A percentile compares a stretch with the other conserved stretches of the same genome.
Conservation (phyloP, 305 asterid genomes). For the Fraxinus dipetala region DNA sequence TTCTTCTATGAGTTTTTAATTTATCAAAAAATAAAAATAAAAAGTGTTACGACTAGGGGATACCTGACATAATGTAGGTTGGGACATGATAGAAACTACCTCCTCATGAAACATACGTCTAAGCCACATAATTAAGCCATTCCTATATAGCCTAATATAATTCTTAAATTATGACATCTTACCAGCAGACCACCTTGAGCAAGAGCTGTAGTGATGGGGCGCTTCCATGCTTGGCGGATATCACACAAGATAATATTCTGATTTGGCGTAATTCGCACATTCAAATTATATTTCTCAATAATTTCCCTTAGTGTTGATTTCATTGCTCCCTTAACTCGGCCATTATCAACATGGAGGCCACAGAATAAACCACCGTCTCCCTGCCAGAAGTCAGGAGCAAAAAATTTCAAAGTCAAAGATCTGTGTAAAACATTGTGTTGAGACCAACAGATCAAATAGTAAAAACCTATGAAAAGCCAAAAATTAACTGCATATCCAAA, state of each 20-base stretch:
- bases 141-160: not conserved
- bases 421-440: not conserved
- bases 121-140: not conserved
- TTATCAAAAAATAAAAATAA: not conserved
- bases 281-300: constrained; percentile 54
- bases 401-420: not conserved
- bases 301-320: constrained; percentile 55
- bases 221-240: constrained; percentile 51
- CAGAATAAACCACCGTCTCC: constrained; percentile 51
- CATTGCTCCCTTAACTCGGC: constrained; percentile 52
- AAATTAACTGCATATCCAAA: not conserved
- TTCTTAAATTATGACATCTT: constrained; percentile 7
- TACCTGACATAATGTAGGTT: not conserved
- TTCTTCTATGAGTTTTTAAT: not conserved
- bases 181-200: constrained; percentile 59
- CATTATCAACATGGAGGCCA: constrained; percentile 65
- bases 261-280: constrained; percentile 44
- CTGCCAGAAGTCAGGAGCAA: constrained; percentile 24
- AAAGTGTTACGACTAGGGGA: not conserved
- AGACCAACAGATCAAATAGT: not conserved
- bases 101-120: not conserved
- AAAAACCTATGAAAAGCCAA: not conserved
- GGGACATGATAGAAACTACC: not conserved
- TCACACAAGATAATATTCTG: constrained; percentile 50
- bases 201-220: constrained; percentile 42